phyloP scores from a whole-genome alignment of 345 rosid species.

The Populus euphratica region DNA sequence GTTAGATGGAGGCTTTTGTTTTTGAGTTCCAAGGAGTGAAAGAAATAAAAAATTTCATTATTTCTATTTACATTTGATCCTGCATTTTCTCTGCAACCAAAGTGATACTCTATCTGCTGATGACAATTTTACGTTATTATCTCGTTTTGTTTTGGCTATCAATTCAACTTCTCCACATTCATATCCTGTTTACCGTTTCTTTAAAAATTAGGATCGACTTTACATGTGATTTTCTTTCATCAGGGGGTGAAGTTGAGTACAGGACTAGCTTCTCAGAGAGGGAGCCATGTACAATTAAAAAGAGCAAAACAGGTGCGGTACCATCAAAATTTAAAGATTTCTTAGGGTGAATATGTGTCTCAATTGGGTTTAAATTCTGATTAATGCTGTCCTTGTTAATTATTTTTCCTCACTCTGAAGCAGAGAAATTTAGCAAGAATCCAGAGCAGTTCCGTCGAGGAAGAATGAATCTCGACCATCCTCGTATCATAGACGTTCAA shows the following conservation, averaged over 20 bases:
- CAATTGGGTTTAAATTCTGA: neutral
- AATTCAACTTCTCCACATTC: neutral
- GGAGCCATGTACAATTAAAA: slow-evolving; percentile 72
- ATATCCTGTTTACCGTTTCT: neutral
- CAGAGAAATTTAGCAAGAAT: slow-evolving; percentile 75
- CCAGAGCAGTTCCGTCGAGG: slow-evolving; percentile 64
- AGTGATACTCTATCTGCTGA: neutral
- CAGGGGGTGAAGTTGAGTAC: slow-evolving; percentile 65
- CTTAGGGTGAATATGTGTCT: slow-evolving; percentile 3
- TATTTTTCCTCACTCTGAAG: slow-evolving; percentile 14
- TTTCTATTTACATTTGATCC: neutral
- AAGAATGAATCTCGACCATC: slow-evolving; percentile 89
- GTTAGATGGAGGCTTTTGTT: neutral
- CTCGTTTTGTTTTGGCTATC: neutral
- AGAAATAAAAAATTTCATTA: neutral
- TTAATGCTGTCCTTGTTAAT: neutral
- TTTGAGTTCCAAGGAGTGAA: slow-evolving; percentile 9
- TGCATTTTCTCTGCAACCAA: slow-evolving; percentile 10
- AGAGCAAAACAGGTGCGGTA: slow-evolving; percentile 75
- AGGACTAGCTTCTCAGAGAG: slow-evolving; percentile 78
- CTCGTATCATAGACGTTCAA: slow-evolving; percentile 91
- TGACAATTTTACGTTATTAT: neutral
- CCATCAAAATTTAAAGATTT: neutral
- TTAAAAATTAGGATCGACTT: slow-evolving; percentile 12
- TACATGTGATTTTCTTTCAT: slow-evolving; percentile 8